These are phyloP conservation scores for Pseudozyma hubeiensis DNA, from an alignment of 1,284 basidiomycete species.

Conservation along the genomic window DNA sequence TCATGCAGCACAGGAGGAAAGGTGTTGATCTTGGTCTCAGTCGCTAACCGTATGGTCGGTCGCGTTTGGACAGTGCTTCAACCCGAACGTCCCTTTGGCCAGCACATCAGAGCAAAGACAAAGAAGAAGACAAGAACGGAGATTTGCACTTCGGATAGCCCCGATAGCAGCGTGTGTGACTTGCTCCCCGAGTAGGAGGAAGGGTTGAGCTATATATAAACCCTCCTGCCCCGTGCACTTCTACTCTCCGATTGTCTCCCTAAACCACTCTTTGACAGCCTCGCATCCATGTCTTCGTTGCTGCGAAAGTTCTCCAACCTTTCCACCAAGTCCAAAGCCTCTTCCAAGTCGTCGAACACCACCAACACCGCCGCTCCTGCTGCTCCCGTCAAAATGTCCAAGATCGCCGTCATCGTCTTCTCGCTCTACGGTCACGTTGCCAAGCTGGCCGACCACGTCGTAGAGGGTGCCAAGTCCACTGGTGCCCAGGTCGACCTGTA, in stretches of 20 bases:
- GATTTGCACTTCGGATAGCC: too few relatives aligned
- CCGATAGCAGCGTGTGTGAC: too few relatives aligned
- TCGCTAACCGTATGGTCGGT: too few relatives aligned
- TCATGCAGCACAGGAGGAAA: too few relatives aligned
- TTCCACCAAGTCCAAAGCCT: constrained; percentile 42
- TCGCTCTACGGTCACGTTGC: constrained; percentile 60
- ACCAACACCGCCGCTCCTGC: constrained; percentile 19
- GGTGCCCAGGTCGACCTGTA: constrained; percentile 80
- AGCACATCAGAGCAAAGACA: too few relatives aligned
- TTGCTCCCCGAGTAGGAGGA: too few relatives aligned
- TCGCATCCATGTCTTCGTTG: constrained; percentile 28
- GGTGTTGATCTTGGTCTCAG: too few relatives aligned
- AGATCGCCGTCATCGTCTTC: constrained; percentile 55
- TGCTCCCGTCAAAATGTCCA: constrained; percentile 47
- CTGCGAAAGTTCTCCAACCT: constrained; percentile 42
- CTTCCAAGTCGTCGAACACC: constrained; percentile 29
- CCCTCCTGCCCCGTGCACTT: not conserved
- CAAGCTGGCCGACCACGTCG: constrained; percentile 82
- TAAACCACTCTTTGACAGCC: too few relatives aligned
- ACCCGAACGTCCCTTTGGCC: too few relatives aligned
- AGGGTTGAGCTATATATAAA: not conserved
- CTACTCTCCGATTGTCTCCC: too few relatives aligned
- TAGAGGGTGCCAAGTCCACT: constrained; percentile 77
- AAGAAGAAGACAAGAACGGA: too few relatives aligned
- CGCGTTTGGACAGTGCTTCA: too few relatives aligned